Evolutionary conservation across 257 asterid species (phyloP).

Genomic region (Cinchona pubescens): DNA sequence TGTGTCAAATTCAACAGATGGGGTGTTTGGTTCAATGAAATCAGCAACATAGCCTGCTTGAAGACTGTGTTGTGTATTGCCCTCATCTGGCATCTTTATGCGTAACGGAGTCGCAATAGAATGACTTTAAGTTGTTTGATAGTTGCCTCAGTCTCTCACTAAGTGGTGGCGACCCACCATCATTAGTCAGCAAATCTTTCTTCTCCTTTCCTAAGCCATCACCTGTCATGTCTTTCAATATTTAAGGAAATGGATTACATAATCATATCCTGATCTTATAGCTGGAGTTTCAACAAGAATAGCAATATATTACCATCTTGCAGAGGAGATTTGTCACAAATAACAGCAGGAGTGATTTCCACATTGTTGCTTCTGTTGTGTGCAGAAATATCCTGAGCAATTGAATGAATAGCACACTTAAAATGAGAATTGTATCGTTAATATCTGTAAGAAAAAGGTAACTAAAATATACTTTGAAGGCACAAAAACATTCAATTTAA

Average conservation of each 20-base stretch:
- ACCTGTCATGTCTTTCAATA: conserved; percentile 23
- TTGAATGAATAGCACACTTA: conserved; percentile 11
- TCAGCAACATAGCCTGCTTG: conserved; percentile 29
- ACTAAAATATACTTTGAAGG: background rate
- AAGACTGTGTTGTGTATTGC: conserved; percentile 20
- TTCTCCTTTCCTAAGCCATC: conserved; percentile 29
- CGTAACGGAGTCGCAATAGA: conserved; percentile 51
- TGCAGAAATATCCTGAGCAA: conserved; percentile 42
- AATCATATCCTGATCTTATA: background rate
- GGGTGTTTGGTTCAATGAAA: conserved; percentile 65
- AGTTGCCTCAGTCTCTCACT: conserved; percentile 59
- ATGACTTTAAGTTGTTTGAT: conserved; percentile 44
- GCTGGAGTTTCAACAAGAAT: background rate
- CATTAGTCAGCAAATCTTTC: conserved; percentile 18
- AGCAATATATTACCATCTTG: conserved; percentile 26
- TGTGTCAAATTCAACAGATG: conserved; percentile 30
- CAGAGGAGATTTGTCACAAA: conserved; percentile 13
- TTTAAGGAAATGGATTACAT: conserved; percentile 8
- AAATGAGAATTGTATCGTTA: background rate
- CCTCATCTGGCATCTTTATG: conserved; percentile 36
- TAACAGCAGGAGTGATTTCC: conserved; percentile 21
- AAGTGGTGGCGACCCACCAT: conserved; percentile 54
- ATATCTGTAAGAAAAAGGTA: too few species aligned
- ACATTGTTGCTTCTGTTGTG: conserved; percentile 11
- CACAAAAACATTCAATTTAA: background rate